Percentiles rank a stretch among this genome's conserved stretches.
Evolutionary conservation across 371 early-diverging fungal genomes (phyloP).

Genomic region (Circinella umbellata): DNA sequence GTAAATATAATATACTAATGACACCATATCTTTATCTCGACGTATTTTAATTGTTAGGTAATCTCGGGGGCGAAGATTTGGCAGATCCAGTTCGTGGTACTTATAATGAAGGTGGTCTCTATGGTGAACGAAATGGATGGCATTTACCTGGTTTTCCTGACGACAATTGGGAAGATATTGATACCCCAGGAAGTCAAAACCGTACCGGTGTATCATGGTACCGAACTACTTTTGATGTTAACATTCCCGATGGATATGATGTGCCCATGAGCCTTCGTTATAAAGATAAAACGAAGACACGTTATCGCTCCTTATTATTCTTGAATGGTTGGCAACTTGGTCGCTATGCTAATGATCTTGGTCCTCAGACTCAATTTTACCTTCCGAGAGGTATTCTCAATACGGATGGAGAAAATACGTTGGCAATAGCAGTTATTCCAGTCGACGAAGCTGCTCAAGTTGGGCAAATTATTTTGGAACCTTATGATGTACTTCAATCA

Average conservation of each 20-base stretch:
- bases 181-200: slow-evolving; percentile 15
- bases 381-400: slow-evolving; percentile 28
- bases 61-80: slow-evolving; percentile 29
- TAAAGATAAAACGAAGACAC: slow-evolving; percentile 12
- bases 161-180: slow-evolving; percentile 15
- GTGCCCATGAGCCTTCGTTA: slow-evolving; percentile 20
- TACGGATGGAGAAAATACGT: slow-evolving; percentile 22
- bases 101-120: slow-evolving; percentile 29
- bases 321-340: slow-evolving; percentile 36
- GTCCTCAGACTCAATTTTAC: slow-evolving; percentile 24
- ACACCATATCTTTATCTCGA: too few species aligned
- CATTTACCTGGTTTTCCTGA: slow-evolving; percentile 30
- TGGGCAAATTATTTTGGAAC: slow-evolving; percentile 18
- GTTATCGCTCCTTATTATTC: slow-evolving; percentile 26
- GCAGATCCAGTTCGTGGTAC: slow-evolving; percentile 26
- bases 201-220: slow-evolving; percentile 26
- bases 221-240: slow-evolving; percentile 20
- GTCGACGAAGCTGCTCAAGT: slow-evolving; percentile 18
- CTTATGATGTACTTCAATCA: slow-evolving; percentile 17
- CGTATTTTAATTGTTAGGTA: background rate
- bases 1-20: too few species aligned
- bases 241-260: slow-evolving; percentile 24
- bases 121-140: slow-evolving; percentile 35
- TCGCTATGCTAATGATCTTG: slow-evolving; percentile 26
- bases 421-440: slow-evolving; percentile 23